Conservation (phyloP, 805 yeast species). For the Hanseniaspora clermontiae region DNA sequence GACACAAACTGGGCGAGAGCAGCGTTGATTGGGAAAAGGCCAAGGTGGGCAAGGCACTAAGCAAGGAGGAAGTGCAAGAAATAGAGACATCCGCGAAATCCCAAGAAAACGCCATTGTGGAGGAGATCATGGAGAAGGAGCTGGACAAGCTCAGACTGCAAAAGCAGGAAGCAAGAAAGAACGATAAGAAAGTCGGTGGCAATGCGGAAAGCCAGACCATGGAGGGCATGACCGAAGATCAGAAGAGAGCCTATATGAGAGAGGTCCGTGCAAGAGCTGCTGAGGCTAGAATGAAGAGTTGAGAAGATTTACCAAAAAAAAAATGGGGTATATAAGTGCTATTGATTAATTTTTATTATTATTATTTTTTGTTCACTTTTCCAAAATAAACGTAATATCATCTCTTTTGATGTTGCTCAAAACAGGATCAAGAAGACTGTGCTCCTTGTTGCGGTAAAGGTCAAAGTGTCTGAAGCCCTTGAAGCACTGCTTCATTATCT, state of each 20-base stretch:
- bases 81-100: constrained; percentile 29
- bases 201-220: constrained; percentile 32
- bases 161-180: constrained; percentile 23
- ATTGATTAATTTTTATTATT: constrained; percentile 18
- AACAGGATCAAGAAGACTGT: constrained; percentile 10
- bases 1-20: constrained; percentile 56
- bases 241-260: constrained; percentile 66
- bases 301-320: constrained; percentile 30
- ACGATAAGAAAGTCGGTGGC: constrained; percentile 20
- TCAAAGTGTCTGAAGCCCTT: constrained; percentile 51
- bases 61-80: constrained; percentile 43
- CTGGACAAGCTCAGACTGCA: constrained; percentile 33
- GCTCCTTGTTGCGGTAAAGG: constrained; percentile 27
- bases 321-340: constrained; percentile 19
- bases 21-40: constrained; percentile 59
- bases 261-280: constrained; percentile 96
- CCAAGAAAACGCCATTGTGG: constrained; percentile 31
- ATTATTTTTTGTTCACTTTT: too few species aligned
- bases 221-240: constrained; percentile 58
- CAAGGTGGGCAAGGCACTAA: constrained; percentile 48
- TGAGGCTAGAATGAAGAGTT: constrained; percentile 56
- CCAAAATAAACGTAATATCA: constrained; percentile 9
- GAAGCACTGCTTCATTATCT: constrained; percentile 45
- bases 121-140: constrained; percentile 33
- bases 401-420: background rate